Evolutionary conservation across 176 grass and related monocot species (phyloP).

Genomic region (Cocos nucifera): DNA sequence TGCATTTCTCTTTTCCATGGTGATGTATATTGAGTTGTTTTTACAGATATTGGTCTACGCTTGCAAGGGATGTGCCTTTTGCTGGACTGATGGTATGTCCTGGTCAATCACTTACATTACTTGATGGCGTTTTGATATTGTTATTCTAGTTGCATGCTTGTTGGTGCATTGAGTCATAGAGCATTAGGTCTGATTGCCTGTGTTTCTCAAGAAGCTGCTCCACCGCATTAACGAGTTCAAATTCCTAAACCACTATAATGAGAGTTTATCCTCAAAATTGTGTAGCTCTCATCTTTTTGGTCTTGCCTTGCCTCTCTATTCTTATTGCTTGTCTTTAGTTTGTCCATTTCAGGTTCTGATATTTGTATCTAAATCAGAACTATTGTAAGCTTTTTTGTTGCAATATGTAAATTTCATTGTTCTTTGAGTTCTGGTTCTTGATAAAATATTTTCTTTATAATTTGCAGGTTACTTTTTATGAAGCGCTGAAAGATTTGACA

Average conservation of each 20-base stretch:
- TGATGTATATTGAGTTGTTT: background rate
- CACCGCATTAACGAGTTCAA: no score
- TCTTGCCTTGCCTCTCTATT: background rate
- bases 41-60: slow-evolving; percentile 84
- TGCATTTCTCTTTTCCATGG: no score
- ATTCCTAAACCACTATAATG: no score
- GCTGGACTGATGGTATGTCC: slow-evolving; percentile 81
- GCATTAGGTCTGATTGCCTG: no score
- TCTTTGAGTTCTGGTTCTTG: slow-evolving; percentile 5
- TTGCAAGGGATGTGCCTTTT: slow-evolving; percentile 98
- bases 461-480: slow-evolving; percentile 84
- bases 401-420: no score
- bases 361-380: no score
- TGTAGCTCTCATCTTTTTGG: background rate
- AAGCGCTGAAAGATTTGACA: slow-evolving; percentile 63
- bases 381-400: no score
- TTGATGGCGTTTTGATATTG: slow-evolving; percentile 16
- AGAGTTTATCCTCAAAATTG: no score
- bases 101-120: slow-evolving; percentile 5
- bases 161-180: background rate
- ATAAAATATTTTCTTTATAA: slow-evolving; percentile 17
- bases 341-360: no score
- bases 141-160: background rate
- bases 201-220: no score
- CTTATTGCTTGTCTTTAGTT: no score